Evolutionary conservation across 345 rosid species (phyloP), one percentile per base, ranked within the genome.

Genomic region (Citrus maxima): DNA sequence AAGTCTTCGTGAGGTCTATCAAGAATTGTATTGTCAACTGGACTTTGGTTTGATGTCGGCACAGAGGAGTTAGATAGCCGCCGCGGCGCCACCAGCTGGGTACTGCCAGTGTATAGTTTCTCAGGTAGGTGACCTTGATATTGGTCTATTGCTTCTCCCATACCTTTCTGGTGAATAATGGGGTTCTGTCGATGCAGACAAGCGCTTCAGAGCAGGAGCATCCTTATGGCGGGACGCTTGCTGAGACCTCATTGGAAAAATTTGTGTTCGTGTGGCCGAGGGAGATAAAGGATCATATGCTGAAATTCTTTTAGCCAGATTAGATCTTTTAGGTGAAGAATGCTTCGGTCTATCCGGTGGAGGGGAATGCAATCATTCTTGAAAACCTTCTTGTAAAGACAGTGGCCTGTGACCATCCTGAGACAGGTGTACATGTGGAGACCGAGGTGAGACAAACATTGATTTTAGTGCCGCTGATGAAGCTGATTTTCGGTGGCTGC

Each of bases 1-100:
- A 95, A 88, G 21, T 92, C 97, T 56, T 90, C 95, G 77, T 51
- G 18, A 51, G 56, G 56, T 51, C 21, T 51, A 51, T 6, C 21
- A 51, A 51, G 56, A 16, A 51, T 51, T 51, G 56, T 51, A 4
- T 51, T 89, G 40, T 49, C 81, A 60, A 87, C 27, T 58, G 25
- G 79, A 65, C 64, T 87, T 24, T 89, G 88, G 46, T 82, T 82
- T 71, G 80, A 83, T 16, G 21, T 51, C 4, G 56, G 56, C 5
- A 51, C 56, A 16, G 21, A 5, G 18, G 18, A 51, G 56, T 18
- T 16, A 51, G 21, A 16, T 51, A 51, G 56, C 55, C 18, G 21
- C 55, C 1, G 6, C 2, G 21, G 2, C 6, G 7, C 56, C 56
- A 16, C 56, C 7, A 51, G 56, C 14, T 78, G 90, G 42, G 77